Evolutionary conservation across 2,329 filamentous ascomycete species (phyloP).

Genomic region (Monosporascus cannonballus): DNA sequence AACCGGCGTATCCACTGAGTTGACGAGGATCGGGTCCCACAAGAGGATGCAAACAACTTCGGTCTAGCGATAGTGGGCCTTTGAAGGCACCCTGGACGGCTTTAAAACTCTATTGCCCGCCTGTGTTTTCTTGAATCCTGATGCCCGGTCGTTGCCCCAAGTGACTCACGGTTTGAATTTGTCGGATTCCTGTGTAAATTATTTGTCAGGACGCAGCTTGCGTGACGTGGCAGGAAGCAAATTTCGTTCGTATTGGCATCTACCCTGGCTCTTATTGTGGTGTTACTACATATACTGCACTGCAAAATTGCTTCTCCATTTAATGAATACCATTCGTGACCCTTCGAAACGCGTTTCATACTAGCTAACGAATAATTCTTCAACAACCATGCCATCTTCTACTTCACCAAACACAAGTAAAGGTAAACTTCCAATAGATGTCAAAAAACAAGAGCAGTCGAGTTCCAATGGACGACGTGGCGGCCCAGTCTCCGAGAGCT

Average conservation of each 20-base stretch:
- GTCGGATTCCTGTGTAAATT: too few relatives aligned
- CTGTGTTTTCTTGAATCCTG: background rate
- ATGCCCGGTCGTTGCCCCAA: background rate
- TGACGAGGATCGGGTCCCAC: background rate
- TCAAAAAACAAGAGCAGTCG: slow-evolving; percentile 16
- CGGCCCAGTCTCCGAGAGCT: background rate
- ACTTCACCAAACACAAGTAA: slow-evolving; percentile 15
- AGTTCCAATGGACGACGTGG: background rate
- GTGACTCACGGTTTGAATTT: background rate
- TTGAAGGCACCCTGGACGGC: background rate
- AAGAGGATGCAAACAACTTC: background rate
- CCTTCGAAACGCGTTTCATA: background rate
- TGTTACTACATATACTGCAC: background rate
- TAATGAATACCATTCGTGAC: too few relatives aligned
- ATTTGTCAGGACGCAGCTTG: too few relatives aligned
- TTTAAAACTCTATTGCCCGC: background rate
- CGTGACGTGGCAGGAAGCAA: too few relatives aligned
- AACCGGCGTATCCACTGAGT: background rate
- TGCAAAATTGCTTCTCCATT: too few relatives aligned
- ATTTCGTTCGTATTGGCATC: background rate
- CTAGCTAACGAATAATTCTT: background rate
- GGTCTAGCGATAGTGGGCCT: background rate
- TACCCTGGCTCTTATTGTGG: background rate
- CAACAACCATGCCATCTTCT: slow-evolving; percentile 11
- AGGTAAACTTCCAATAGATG: slow-evolving; percentile 16